Percentiles rank a stretch among this genome's conserved stretches.
Conservation (phyloP, 345 rosid species). For the thale cress (Arabidopsis thaliana) region TAIR10.1 NC_003076.8:5189501-5190000, state of each 20-base stretch:
- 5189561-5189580: conserved; percentile 77
- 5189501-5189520: conserved; percentile 9
- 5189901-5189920: conserved; percentile 77
- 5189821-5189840: conserved; percentile 64
- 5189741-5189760: conserved; percentile 56
- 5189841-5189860: conserved; percentile 58
- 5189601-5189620: conserved; percentile 86
- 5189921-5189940: conserved; percentile 67
- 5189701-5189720: conserved; percentile 65
- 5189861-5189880: conserved; percentile 79
- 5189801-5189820: conserved; percentile 57
- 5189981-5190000: conserved; percentile 70
- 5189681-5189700: conserved; percentile 86
- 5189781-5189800: conserved; percentile 78
- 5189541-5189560: conserved; percentile 42
- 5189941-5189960: conserved; percentile 54
- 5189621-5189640: conserved; percentile 98
- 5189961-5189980: conserved; percentile 68
- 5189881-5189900: conserved; percentile 85
- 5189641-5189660: conserved; percentile 76
- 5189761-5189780: conserved; percentile 62
- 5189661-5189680: conserved; percentile 70
- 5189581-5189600: conserved; percentile 80
- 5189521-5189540: conserved; percentile 41
- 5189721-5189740: conserved; percentile 65